Percentiles rank a stretch among this genome's conserved stretches.
phyloP scores from a whole-genome alignment of 768 basidiomycete genomes.

The Tulasnella sp. region DNA sequence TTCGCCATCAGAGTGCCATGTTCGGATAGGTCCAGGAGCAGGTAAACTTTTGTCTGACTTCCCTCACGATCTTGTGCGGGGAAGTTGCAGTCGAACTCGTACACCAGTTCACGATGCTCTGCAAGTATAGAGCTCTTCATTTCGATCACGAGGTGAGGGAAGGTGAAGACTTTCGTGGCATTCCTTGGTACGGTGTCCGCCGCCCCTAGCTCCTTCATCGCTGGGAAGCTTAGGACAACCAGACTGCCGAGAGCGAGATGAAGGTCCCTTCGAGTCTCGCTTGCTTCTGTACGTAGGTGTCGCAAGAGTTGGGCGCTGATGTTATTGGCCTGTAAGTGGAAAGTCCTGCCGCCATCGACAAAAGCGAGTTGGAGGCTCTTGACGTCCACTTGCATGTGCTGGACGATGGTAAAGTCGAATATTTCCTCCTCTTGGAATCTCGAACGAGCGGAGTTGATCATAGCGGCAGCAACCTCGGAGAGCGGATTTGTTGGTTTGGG shows the following conservation, averaged over 20 bases:
- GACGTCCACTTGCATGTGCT: conserved; percentile 64
- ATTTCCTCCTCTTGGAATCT: conserved; percentile 65
- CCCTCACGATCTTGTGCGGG: conserved; percentile 34
- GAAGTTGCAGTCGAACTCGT: conserved; percentile 30
- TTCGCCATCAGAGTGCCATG: conserved; percentile 79
- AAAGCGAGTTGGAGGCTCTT: conserved; percentile 62
- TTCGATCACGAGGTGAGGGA: conserved; percentile 76
- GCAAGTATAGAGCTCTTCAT: conserved; percentile 67
- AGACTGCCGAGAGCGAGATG: conserved; percentile 71
- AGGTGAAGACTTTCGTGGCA: conserved; percentile 62
- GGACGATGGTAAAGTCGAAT: conserved; percentile 59
- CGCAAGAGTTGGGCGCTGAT: conserved; percentile 70
- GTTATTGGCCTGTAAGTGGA: conserved; percentile 63
- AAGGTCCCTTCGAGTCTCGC: conserved; percentile 58
- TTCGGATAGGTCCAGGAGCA: conserved; percentile 75
- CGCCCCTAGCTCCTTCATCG: conserved; percentile 36
- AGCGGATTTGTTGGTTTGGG: conserved; percentile 76
- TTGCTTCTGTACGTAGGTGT: conserved; percentile 48
- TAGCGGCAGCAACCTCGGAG: conserved; percentile 80
- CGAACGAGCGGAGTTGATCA: conserved; percentile 67
- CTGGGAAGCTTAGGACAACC: conserved; percentile 66
- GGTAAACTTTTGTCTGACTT: conserved; percentile 68
- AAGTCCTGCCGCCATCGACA: conserved; percentile 76
- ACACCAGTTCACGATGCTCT: conserved; percentile 39
- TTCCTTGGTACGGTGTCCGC: conserved; percentile 56